Evolutionary conservation across 371 early-diverging fungal species (phyloP).

Genomic region (Haplosporangium sp.): DNA sequence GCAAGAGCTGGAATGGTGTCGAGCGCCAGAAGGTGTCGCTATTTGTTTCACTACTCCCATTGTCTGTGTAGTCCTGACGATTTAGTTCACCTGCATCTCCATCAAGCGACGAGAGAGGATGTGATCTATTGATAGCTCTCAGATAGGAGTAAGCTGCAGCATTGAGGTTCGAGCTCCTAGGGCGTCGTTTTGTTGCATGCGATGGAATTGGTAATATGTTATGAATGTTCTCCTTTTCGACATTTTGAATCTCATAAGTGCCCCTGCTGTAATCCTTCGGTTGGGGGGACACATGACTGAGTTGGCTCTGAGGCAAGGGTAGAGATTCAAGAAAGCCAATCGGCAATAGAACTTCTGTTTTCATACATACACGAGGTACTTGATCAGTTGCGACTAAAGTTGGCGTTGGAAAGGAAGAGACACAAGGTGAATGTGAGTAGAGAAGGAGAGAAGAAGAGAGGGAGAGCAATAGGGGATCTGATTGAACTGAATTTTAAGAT

Average conservation of each 20-base stretch:
- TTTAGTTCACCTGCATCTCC: neutral
- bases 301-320: conserved; percentile 11
- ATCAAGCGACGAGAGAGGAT: neutral
- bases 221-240: conserved; percentile 5
- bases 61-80: neutral
- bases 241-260: conserved; percentile 1
- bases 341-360: conserved; percentile 5
- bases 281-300: conserved; percentile 3
- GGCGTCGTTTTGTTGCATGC: conserved; percentile 15
- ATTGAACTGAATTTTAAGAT: neutral
- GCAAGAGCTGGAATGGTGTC: conserved; percentile 31
- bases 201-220: neutral
- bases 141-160: conserved; percentile 12
- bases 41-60: neutral
- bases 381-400: neutral
- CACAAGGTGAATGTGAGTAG: neutral
- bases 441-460: neutral
- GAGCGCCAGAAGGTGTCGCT: neutral
- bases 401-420: neutral
- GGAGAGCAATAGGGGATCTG: conserved; percentile 2
- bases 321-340: conserved; percentile 11
- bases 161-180: conserved; percentile 16
- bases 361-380: neutral
- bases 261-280: neutral
- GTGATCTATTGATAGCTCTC: conserved; percentile 1